These are phyloP conservation scores for Collybiopsis luxurians DNA, from an alignment of 768 basidiomycete genomes.

Conservation along the genomic window DNA sequence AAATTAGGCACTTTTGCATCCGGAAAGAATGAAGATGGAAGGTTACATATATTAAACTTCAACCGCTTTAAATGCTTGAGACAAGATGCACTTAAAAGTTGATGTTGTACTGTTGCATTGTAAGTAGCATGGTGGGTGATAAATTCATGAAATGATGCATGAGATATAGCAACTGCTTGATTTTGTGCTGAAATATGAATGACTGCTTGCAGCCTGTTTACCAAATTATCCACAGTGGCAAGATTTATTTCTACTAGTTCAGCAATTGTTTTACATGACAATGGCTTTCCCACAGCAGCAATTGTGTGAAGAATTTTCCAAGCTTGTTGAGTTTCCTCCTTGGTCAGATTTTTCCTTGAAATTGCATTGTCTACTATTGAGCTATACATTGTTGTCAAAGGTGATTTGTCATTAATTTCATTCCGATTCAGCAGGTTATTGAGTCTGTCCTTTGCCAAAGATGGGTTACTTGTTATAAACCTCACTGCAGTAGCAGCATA, in stretches of 20 bases:
- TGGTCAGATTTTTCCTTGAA: background rate
- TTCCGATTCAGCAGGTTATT: background rate
- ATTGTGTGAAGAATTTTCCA: slow-evolving; percentile 3
- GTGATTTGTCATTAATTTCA: background rate
- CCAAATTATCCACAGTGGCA: background rate
- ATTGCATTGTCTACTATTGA: background rate
- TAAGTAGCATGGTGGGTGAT: background rate
- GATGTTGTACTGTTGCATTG: background rate
- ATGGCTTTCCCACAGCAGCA: too few species aligned
- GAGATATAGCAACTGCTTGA: background rate
- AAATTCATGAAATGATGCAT: slow-evolving; percentile 8
- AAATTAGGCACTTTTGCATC: background rate
- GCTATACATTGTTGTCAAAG: background rate
- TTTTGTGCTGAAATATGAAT: background rate
- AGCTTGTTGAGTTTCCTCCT: background rate
- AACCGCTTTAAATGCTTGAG: background rate
- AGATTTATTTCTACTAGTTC: background rate
- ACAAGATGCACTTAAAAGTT: background rate
- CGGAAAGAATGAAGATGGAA: background rate
- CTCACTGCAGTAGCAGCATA: slow-evolving; percentile 1
- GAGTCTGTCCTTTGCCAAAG: background rate
- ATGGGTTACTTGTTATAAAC: background rate
- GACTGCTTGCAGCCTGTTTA: background rate
- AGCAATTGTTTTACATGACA: background rate
- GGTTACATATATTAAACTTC: slow-evolving; percentile 8